These are phyloP conservation scores for Zea mays DNA, from an alignment of 176 grass and related monocot genomes.

Conservation along the genomic window Zm-B73-REFERENCE-NAM-5.0 NC_050101.1:174760501-174761000, in stretches of 20 bases:
- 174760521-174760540: too few species aligned
- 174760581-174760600: not conserved
- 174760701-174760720: slow-evolving; percentile 70
- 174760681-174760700: slow-evolving; percentile 71
- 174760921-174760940: slow-evolving; percentile 75
- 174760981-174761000: not conserved
- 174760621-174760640: slow-evolving; percentile 78
- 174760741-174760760: not conserved
- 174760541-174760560: too few species aligned
- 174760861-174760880: slow-evolving; percentile 90
- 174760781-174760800: not conserved
- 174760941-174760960: slow-evolving; percentile 85
- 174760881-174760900: slow-evolving; percentile 64
- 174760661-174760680: slow-evolving; percentile 66
- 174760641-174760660: slow-evolving; percentile 71
- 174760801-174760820: not conserved
- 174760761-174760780: not conserved
- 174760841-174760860: slow-evolving; percentile 41
- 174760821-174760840: not conserved
- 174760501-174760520: too few species aligned
- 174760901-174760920: slow-evolving; percentile 63
- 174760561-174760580: too few species aligned
- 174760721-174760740: slow-evolving; percentile 67
- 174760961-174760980: slow-evolving; percentile 47
- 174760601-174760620: slow-evolving; percentile 30